Base-by-base conservation (phyloP, 768 basidiomycete species). In the Clitopilus passeckerianus region DNA sequence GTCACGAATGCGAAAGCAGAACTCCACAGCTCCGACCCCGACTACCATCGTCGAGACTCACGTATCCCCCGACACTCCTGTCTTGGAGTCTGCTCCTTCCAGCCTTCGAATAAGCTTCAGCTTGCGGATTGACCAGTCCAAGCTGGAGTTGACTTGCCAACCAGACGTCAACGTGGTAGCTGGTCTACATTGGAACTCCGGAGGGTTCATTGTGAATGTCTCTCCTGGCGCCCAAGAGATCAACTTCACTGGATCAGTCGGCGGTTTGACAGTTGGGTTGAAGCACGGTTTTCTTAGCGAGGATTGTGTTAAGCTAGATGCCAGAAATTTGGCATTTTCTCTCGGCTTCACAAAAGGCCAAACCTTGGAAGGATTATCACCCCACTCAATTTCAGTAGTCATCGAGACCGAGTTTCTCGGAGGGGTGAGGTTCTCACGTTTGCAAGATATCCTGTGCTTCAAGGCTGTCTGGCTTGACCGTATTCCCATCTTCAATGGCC, bases 401-500 rank as follows among this genome's bases (percentile, higher is more conserved):
- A 68, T 95, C n/a, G 92, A 93, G 68, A 95, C 94, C 0, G 89
- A 93, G 68, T 83, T 98, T 57, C 77, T 86, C 3, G 91, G 90
- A 0, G 86, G 80, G 6, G 81, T 95, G 41, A 85, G 87, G 20
- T 89, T 98, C 66, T 91, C 91, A 4, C 86, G 94, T 12, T 73
- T 97, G 27, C 94, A 95, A 71, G 95, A 97, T 68, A 86, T 95
- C 57, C 79, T 98, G 18, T 95, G 92, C 71, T 93, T 96, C 81
- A 95, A 95, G 71, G 93, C 94, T 5, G 92, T 96, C 12, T 96
- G 94, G 93, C 70, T 96, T 52, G 93, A 95, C 67, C 86, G 86
- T 35, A 91, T 95, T 24, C 91, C 93, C 0, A 74, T 90, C 7
- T 83, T 95, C 66, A 83, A 84, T 37, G 79, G 73, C 34, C 71